Conservation (phyloP, 305 asterid genomes). For the Euphrasia arctica region DNA sequence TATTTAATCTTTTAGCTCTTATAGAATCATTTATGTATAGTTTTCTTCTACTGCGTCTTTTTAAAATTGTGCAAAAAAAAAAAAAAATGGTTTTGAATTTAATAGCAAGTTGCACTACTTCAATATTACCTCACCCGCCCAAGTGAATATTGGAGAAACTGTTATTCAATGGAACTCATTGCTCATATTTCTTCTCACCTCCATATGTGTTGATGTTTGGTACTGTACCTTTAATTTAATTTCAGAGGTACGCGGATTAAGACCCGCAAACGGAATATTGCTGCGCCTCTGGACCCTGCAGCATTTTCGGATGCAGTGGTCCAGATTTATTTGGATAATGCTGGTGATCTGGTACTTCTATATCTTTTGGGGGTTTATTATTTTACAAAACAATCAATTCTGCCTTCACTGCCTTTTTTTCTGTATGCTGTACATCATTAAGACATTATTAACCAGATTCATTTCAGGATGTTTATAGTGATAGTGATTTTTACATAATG, state of each 20-base stretch:
- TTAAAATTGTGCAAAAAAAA: background rate
- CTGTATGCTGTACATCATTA: background rate
- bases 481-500: conserved; percentile 20
- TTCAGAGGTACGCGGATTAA: conserved; percentile 99
- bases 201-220: background rate
- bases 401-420: conserved; percentile 10
- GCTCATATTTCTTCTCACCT: conserved; percentile 1
- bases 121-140: background rate
- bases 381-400: background rate
- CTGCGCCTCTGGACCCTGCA: conserved; percentile 99
- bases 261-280: conserved; percentile 99
- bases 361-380: conserved; percentile 14
- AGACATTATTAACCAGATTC: background rate
- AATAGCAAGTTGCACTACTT: background rate
- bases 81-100: background rate
- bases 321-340: conserved; percentile 99
- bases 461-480: conserved; percentile 12
- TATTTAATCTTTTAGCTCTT: conserved; percentile 1
- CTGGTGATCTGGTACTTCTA: conserved; percentile 96
- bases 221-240: conserved; percentile 22
- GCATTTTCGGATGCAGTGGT: conserved; percentile 99
- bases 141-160: background rate
- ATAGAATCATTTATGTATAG: background rate
- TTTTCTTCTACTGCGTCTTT: conserved; percentile 15
- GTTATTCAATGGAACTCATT: background rate